These are phyloP conservation scores for Bauhinia variegata DNA, from an alignment of 306 rosid species.

Conservation along the genomic window DNA sequence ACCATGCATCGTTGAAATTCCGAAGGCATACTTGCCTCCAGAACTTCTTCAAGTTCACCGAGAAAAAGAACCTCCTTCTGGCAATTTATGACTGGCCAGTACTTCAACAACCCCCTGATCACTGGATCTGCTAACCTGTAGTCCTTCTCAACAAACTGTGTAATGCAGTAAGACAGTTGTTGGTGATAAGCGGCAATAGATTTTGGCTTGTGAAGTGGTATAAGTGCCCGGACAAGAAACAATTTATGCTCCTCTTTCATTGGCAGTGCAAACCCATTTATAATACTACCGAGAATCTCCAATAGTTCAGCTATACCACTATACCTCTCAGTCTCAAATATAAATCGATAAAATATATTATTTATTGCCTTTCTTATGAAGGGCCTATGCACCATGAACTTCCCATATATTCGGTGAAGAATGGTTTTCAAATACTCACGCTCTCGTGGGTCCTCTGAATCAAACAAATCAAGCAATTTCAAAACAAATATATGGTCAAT, in stretches of 20 bases:
- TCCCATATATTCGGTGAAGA: conserved; percentile 71
- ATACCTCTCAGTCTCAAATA: conserved; percentile 72
- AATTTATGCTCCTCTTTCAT: conserved; percentile 78
- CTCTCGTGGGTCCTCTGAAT: conserved; percentile 76
- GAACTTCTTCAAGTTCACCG: conserved; percentile 63
- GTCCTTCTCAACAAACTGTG: conserved; percentile 78
- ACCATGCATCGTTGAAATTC: conserved; percentile 57
- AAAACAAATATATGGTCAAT: conserved; percentile 60
- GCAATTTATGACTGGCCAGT: conserved; percentile 73
- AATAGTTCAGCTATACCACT: conserved; percentile 66
- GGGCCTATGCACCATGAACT: conserved; percentile 77
- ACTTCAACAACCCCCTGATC: conserved; percentile 67
- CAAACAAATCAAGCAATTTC: conserved; percentile 65
- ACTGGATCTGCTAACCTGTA: conserved; percentile 63
- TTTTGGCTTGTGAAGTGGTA: conserved; percentile 76
- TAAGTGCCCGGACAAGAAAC: conserved; percentile 63
- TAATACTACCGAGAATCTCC: conserved; percentile 70
- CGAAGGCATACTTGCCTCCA: conserved; percentile 51
- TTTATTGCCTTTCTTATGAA: conserved; percentile 70
- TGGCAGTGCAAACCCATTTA: conserved; percentile 69
- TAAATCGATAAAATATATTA: conserved; percentile 65
- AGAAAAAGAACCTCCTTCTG: conserved; percentile 80
- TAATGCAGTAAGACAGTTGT: conserved; percentile 60
- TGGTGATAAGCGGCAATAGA: conserved; percentile 49
- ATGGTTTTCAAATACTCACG: conserved; percentile 66